Base-by-base conservation (phyloP, 2,329 filamentous ascomycete species). In the Colletotrichum sansevieriae region DNA sequence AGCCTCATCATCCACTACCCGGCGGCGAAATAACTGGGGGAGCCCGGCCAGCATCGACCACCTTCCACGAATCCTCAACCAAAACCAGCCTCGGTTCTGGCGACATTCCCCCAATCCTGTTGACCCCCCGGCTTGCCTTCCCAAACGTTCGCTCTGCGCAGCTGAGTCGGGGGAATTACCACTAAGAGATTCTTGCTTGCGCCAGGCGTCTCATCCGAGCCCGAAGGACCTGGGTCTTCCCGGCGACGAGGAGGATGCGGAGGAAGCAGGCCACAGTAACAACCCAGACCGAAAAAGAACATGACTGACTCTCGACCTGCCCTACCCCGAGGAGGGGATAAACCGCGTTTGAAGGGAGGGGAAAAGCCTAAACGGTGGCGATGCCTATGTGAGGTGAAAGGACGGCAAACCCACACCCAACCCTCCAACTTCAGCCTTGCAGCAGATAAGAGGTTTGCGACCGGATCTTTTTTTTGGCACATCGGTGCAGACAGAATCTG, bases 121-220 rank as follows among this genome's bases (percentile, higher is more conserved):
- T n/a, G n/a, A n/a, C n/a, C 49, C 49, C 2, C 20, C 35, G 11
- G 11, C 22, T 46, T 44, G 18, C 58, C 6, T 35, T 18, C 8
- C 22, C 22, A 49, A 61, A 33, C 49, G 39, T 37, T 37, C 39
- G 11, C 37, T 58, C 57, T 13, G 47, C 41, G 25, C 43, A 47
- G 65, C 65, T 68, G 65, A 68, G 65, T 68, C 65, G 65, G 37
- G 58, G 54, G 29, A 39, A 59, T 59, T 55, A 61, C 65, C 62
- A 65, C 62, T 55, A 68, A 51, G 22, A 46, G 15, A 51, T 29
- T 37, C 44, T 58, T 63, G 44, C 44, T 46, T 29, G 39, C 41
- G 54, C 65, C 61, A 29, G 56, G 56, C 63, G 66, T 69, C 66
- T 69, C 63, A 69, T 69, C 63, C 49, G 62, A 56, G 55, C 66